Base-by-base conservation (phyloP, 1,284 basidiomycete genomes). In the Clitocybe nebularis region DNA sequence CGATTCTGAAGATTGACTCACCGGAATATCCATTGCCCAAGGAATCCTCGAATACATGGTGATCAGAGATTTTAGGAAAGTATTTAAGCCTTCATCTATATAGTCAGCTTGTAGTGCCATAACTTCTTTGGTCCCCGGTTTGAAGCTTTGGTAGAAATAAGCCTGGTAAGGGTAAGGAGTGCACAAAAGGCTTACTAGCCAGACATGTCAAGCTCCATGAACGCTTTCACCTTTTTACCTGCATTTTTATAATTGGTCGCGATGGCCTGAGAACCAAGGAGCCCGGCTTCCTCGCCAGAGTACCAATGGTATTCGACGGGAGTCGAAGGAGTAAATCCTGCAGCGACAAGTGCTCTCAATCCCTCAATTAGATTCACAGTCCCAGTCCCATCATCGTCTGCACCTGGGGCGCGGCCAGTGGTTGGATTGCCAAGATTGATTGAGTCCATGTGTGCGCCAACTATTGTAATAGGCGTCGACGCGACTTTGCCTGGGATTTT, bases 301-400 rank as follows among this genome's bases (percentile, higher is more conserved):
- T 79, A 70, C 69, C 74, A 86, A 61, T 84, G 81, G 62, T 84
- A 80, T 58, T 87, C 83, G 44, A 87, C 72, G 2, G 81, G 74
- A 3, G 59, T 63, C 11, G 68, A 62, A 0, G 82, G 80, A 13
- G 62, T 63, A 62, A 74, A 85, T 20, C 69, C 68, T 25, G 67
- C 60, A 8, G 65, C 60, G 30, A 78, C 66, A 16, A 88, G 72
- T 3, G 71, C 74, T 20, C 75, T 68, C 58, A 84, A 70, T 4
- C 74, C 75, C 55, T 82, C 79, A 20, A 89, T 64, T 22, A 81
- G 67, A 29, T 81, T 82, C 36, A 83, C 82, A 4, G 77, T 77
- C 9, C 84, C 84, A 7, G 76, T 79, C 11, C 81, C 84, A 55
- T 86, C 82, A 54, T 86, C 84, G 52, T 86, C 83, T 0, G 81